Conservation (phyloP, 345 rosid species). For the Firmiana major region DNA sequence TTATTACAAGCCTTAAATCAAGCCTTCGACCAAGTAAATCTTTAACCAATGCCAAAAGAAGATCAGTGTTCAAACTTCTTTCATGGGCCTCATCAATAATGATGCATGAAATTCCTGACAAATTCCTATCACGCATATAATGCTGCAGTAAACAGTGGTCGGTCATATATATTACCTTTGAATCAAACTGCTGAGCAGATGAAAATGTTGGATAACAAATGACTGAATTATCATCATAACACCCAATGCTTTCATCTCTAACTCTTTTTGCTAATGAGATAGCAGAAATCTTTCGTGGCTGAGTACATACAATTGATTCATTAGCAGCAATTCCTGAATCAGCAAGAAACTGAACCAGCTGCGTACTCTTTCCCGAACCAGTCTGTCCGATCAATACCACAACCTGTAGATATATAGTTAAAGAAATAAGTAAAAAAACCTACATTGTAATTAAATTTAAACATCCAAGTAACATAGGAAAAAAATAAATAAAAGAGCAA, state of each 20-base stretch:
- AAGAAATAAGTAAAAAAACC: background rate
- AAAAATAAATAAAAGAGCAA: background rate
- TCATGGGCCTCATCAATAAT: slow-evolving; percentile 94
- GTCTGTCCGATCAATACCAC: slow-evolving; percentile 82
- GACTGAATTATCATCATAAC: slow-evolving; percentile 49
- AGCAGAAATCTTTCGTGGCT: slow-evolving; percentile 86
- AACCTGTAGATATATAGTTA: slow-evolving; percentile 36
- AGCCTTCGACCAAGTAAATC: slow-evolving; percentile 47
- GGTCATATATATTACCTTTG: slow-evolving; percentile 71
- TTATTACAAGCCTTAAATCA: slow-evolving; percentile 71
- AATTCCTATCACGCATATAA: slow-evolving; percentile 56
- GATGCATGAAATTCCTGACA: slow-evolving; percentile 74
- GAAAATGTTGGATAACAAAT: slow-evolving; percentile 53
- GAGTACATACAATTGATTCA: slow-evolving; percentile 72
- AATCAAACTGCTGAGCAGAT: slow-evolving; percentile 44
- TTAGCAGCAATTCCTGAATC: slow-evolving; percentile 66
- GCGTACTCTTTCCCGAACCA: slow-evolving; percentile 95
- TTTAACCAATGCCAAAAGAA: slow-evolving; percentile 69
- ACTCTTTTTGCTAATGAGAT: slow-evolving; percentile 65
- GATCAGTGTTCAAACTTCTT: slow-evolving; percentile 89
- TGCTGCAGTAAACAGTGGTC: slow-evolving; percentile 80
- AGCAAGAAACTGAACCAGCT: slow-evolving; percentile 81
- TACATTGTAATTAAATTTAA: background rate
- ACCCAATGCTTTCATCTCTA: slow-evolving; percentile 64
- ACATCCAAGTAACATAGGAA: background rate